Evolutionary conservation across 352 stramenopile species (phyloP).

Genomic region (Chrysophaeum taylorii): DNA sequence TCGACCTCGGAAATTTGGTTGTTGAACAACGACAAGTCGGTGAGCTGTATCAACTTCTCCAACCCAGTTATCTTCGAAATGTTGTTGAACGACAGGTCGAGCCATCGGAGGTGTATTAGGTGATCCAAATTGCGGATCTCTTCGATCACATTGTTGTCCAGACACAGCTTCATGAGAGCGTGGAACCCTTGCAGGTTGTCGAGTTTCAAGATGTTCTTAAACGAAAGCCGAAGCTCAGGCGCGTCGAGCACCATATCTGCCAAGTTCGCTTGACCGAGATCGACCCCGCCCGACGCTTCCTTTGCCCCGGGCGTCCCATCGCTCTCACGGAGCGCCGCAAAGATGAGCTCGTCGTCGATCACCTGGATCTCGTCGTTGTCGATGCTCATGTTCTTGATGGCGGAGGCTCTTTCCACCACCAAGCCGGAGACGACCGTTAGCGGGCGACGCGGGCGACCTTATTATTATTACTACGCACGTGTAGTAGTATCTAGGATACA

Average conservation of each 20-base stretch:
- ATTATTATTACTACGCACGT: too few relatives aligned
- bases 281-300: too few relatives aligned
- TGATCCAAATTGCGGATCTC: constrained; percentile 71
- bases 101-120: constrained; percentile 67
- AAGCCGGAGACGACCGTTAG: too few relatives aligned
- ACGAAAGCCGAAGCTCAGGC: constrained; percentile 61
- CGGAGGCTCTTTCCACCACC: too few relatives aligned
- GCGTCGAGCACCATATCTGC: constrained; percentile 27
- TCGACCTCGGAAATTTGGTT: constrained; percentile 82
- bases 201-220: constrained; percentile 82
- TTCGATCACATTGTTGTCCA: constrained; percentile 87
- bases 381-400: too few relatives aligned
- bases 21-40: constrained; percentile 79
- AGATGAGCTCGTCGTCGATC: constrained; percentile 22
- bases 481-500: too few relatives aligned
- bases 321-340: constrained; percentile 4
- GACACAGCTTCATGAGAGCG: constrained; percentile 70
- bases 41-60: constrained; percentile 71
- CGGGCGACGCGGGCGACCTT: too few relatives aligned
- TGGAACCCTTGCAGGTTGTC: constrained; percentile 80
- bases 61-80: constrained; percentile 76
- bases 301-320: neutral
- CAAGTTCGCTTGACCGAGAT: neutral
- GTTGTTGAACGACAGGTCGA: constrained; percentile 87
- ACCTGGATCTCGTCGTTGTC: constrained; percentile 19